A percentile compares a stretch with the other conserved stretches of the same genome.
Evolutionary conservation across 345 rosid genomes (phyloP).

Genomic region (Hirschfeldia incana): DNA sequence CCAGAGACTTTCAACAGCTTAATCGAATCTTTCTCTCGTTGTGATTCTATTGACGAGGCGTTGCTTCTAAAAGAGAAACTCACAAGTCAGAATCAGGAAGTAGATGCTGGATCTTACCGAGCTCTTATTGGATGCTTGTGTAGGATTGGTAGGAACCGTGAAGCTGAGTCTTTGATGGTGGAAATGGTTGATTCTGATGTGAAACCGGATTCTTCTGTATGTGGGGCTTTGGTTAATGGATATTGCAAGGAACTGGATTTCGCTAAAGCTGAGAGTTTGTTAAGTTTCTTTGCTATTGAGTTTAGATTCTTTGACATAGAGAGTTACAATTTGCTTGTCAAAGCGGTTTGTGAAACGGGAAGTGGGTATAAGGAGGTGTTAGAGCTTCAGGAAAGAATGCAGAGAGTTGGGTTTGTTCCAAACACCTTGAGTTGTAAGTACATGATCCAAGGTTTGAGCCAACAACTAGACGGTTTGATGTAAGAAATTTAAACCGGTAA

Average conservation of each 20-base stretch:
- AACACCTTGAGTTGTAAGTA: constrained; percentile 55
- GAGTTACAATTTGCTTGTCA: constrained; percentile 58
- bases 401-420: constrained; percentile 70
- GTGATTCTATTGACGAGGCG: constrained; percentile 50
- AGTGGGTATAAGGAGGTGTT: constrained; percentile 46
- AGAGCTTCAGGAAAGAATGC: constrained; percentile 63
- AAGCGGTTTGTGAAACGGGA: constrained; percentile 46
- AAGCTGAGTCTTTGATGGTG: constrained; percentile 58
- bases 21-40: constrained; percentile 55
- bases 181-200: constrained; percentile 63
- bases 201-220: constrained; percentile 56
- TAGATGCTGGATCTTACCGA: constrained; percentile 42
- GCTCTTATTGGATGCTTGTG: constrained; percentile 63
- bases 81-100: constrained; percentile 34
- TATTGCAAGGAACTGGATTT: constrained; percentile 55
- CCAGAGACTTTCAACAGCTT: constrained; percentile 47
- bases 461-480: constrained; percentile 23
- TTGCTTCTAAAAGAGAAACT: constrained; percentile 60
- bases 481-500: background rate
- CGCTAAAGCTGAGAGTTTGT: constrained; percentile 57
- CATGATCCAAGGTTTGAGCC: constrained; percentile 48
- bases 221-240: constrained; percentile 54
- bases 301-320: constrained; percentile 54
- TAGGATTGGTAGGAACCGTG: constrained; percentile 46
- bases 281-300: constrained; percentile 58